phyloP scores from a whole-genome alignment of 75 land plant genomes.

The Cupressus sempervirens region DNA sequence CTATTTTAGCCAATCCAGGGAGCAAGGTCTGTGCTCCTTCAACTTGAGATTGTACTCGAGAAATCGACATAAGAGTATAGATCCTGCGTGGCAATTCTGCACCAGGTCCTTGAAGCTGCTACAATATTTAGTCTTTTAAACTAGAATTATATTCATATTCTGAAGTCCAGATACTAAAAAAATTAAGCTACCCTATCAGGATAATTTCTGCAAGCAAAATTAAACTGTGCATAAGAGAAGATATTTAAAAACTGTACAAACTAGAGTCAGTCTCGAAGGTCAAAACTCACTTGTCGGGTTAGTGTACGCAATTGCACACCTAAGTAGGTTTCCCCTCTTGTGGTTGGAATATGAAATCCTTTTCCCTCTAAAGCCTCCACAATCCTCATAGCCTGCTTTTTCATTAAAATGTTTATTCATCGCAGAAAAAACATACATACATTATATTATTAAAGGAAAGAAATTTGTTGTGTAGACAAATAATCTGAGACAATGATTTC shows the following conservation, averaged over 20 bases:
- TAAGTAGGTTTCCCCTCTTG: conserved; percentile 77
- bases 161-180: neutral
- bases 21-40: conserved; percentile 41
- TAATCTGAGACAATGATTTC: neutral
- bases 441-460: neutral
- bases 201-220: neutral
- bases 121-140: conserved; percentile 4
- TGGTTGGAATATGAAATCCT: conserved; percentile 79
- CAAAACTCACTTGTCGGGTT: conserved; percentile 60
- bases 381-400: conserved; percentile 79
- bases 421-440: neutral
- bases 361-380: conserved; percentile 88
- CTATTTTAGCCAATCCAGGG: conserved; percentile 70
- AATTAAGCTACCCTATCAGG: neutral
- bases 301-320: conserved; percentile 67
- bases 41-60: conserved; percentile 70
- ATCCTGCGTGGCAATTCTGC: conserved; percentile 91
- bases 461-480: neutral
- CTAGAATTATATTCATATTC: neutral
- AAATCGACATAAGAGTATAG: conserved; percentile 62
- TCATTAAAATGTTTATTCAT: neutral
- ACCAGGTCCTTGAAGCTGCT: conserved; percentile 81
- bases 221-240: neutral
- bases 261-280: neutral
- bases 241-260: neutral